Evolutionary conservation across 148 eudicot genomes (phyloP).

Genomic region (Amaranthus cruentus): DNA sequence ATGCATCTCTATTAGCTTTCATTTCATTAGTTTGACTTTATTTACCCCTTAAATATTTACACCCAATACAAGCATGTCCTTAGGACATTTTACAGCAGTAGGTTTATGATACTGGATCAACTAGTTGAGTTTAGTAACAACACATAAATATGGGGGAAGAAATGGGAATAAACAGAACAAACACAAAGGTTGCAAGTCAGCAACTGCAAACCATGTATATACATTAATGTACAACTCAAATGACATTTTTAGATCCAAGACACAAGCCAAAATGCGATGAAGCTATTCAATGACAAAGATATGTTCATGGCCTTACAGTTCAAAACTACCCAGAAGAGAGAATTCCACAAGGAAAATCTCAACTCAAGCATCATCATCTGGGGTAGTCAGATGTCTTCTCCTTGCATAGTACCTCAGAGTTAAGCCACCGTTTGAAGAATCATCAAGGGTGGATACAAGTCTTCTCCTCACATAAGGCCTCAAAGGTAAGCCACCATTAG

Average conservation of each 20-base stretch:
- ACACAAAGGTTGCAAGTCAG: neutral
- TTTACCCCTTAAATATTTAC: too few species aligned
- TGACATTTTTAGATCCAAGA: neutral
- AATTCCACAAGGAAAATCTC: neutral
- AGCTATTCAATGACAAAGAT: neutral
- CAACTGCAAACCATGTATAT: neutral
- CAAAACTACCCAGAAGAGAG: neutral
- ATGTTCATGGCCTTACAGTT: neutral
- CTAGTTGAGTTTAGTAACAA: neutral
- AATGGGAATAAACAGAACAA: neutral
- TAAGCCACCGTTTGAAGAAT: too few species aligned
- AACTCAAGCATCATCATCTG: constrained; percentile 35
- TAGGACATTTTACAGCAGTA: too few species aligned
- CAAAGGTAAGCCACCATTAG: too few species aligned
- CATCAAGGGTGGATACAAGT: too few species aligned
- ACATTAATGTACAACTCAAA: neutral
- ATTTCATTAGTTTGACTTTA: too few species aligned
- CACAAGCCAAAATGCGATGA: neutral
- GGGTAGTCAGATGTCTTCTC: constrained; percentile 19
- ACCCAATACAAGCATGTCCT: too few species aligned
- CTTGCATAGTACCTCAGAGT: too few species aligned
- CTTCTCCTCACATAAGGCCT: too few species aligned
- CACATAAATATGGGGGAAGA: neutral
- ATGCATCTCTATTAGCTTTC: too few species aligned
- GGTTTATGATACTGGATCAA: too few species aligned